Conservation (phyloP, 1,284 basidiomycete genomes). For the Anthracocystis walkeri region DNA sequence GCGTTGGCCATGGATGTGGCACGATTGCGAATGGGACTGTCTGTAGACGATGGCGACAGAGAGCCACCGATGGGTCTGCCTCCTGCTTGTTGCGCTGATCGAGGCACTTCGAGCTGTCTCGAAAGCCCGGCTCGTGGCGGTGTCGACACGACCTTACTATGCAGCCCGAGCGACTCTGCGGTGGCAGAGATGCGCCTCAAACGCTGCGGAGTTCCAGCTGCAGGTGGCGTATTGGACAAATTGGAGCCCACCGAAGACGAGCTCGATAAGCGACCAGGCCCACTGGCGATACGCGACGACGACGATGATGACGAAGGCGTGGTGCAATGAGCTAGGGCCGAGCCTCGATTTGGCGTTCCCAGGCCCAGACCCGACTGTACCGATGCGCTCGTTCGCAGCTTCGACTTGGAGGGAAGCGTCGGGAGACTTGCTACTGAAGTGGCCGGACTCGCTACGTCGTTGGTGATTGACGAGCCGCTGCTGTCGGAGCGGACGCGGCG, state of each 20-base stretch:
- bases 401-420: constrained; percentile 25
- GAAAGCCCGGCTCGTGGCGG: constrained; percentile 19
- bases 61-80: constrained; percentile 12
- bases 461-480: constrained; percentile 31
- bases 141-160: constrained; percentile 30
- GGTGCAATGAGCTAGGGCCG: constrained; percentile 16
- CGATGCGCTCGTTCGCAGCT: constrained; percentile 31
- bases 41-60: constrained; percentile 23
- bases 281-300: constrained; percentile 36
- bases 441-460: constrained; percentile 37
- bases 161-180: constrained; percentile 36
- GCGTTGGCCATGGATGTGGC: constrained; percentile 43
- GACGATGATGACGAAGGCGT: constrained; percentile 25
- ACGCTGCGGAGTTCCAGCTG: constrained; percentile 24
- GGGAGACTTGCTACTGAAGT: constrained; percentile 37
- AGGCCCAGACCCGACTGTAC: constrained; percentile 38
- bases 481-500: constrained; percentile 39
- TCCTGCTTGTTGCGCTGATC: constrained; percentile 7
- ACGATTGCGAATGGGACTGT: constrained; percentile 40
- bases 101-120: constrained; percentile 36
- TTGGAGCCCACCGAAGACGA: constrained; percentile 39
- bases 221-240: constrained; percentile 44
- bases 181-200: constrained; percentile 47
- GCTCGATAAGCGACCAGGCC: constrained; percentile 39
- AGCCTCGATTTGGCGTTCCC: constrained; percentile 42